A percentile compares a stretch with the other conserved stretches of the same genome.
These are phyloP conservation scores for Eutrema salsugineum DNA, from an alignment of 441 rosid species.

Conservation along the genomic window DNA sequence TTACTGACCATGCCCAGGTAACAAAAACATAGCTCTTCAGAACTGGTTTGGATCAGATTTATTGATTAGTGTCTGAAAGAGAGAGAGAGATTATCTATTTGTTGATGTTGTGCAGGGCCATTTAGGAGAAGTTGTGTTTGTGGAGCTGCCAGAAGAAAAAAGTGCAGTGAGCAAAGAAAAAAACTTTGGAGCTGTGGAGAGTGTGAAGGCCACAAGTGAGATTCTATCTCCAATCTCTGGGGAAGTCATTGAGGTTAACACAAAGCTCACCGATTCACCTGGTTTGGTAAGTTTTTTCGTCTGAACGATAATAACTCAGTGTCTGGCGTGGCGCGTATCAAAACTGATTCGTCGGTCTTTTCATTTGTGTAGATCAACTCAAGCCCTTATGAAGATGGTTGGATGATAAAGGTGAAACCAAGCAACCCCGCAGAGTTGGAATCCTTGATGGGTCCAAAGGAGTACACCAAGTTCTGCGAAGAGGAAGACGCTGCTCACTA, in stretches of 20 bases:
- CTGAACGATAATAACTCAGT: neutral
- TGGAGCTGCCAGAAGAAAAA: slow-evolving; percentile 75
- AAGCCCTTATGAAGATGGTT: slow-evolving; percentile 88
- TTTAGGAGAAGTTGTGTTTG: slow-evolving; percentile 94
- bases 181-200: slow-evolving; percentile 90
- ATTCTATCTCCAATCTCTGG: slow-evolving; percentile 84
- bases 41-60: neutral
- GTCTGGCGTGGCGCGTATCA: neutral
- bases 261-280: slow-evolving; percentile 65
- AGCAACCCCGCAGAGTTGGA: slow-evolving; percentile 69
- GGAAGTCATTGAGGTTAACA: slow-evolving; percentile 76
- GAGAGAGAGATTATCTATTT: neutral
- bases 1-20: slow-evolving; percentile 98
- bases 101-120: slow-evolving; percentile 52
- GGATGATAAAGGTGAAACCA: slow-evolving; percentile 99
- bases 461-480: slow-evolving; percentile 88
- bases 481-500: slow-evolving; percentile 94
- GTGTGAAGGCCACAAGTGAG: slow-evolving; percentile 98
- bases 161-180: slow-evolving; percentile 48
- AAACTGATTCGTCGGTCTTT: neutral
- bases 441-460: slow-evolving; percentile 73
- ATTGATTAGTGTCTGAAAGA: neutral
- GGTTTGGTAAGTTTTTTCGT: slow-evolving; percentile 55
- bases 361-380: slow-evolving; percentile 39
- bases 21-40: slow-evolving; percentile 2